A percentile compares a stretch with the other conserved stretches of the same genome.
Evolutionary conservation across 495 filamentous ascomycete species (phyloP).

Genomic region (Cercophora newfieldiana): DNA sequence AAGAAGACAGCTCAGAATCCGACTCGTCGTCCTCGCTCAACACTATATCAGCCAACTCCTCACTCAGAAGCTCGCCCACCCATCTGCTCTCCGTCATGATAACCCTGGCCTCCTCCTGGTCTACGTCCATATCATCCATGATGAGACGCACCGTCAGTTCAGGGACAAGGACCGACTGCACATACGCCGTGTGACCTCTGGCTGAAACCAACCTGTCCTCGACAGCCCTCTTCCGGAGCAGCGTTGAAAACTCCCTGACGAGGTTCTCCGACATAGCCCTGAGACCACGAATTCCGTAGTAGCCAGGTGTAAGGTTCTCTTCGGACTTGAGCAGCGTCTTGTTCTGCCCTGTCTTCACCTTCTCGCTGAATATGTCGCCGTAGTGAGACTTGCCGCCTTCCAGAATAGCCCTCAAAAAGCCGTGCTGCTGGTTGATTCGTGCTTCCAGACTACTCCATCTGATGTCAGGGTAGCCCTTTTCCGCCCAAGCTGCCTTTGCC

Average conservation of each 20-base stretch:
- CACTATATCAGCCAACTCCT: constrained; percentile 63
- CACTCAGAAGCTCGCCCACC: constrained; percentile 76
- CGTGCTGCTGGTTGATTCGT: constrained; percentile 60
- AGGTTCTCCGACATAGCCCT: constrained; percentile 64
- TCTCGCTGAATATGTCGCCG: constrained; percentile 58
- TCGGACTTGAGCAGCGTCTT: constrained; percentile 59
- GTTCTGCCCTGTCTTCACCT: constrained; percentile 59
- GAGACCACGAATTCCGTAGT: constrained; percentile 82
- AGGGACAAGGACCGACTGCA: constrained; percentile 84
- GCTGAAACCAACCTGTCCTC: constrained; percentile 68
- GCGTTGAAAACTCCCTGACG: constrained; percentile 58
- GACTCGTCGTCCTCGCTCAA: constrained; percentile 42
- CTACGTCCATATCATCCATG: constrained; percentile 79
- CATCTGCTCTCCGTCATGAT: constrained; percentile 73
- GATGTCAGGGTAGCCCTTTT: constrained; percentile 73
- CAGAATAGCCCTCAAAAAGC: constrained; percentile 59
- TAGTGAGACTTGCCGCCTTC: constrained; percentile 62
- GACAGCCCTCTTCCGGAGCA: constrained; percentile 62
- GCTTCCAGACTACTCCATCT: constrained; percentile 68
- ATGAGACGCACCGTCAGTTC: constrained; percentile 77
- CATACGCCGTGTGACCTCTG: constrained; percentile 70
- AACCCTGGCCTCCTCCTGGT: constrained; percentile 60
- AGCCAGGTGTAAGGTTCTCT: constrained; percentile 62
- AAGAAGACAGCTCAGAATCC: neutral
- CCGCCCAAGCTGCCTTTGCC: constrained; percentile 61